Evolutionary conservation across 805 yeast species (phyloP), one percentile per base, ranked within the genome.

Genomic region (Dipodascus albidus): DNA sequence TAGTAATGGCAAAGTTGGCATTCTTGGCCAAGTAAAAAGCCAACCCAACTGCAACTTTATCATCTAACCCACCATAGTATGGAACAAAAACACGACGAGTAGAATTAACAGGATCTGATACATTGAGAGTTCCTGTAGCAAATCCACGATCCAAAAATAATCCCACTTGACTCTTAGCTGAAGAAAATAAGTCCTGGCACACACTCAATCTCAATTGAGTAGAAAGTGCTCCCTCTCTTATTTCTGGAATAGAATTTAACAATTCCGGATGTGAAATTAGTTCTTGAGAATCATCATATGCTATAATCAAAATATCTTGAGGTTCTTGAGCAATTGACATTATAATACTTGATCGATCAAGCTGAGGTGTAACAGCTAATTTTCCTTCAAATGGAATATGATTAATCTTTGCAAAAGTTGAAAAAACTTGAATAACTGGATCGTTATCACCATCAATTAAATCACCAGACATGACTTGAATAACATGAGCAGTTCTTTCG

Each of bases 401-500:
- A 23, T 47, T 47, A 17, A 47, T 22, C 17, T 56, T 52, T 23
- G 57, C 24, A 50, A 57, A 57, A 2, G 60, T 54, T 21, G 52
- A 35, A 33, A 57, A 55, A 20, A 57, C 52, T 14, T 54, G 50
- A 2, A 57, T 35, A 11, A 56, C 47, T 2, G 59, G 55, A 52
- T 57, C 60, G 19, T 56, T 50, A 8, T 48, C 50, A 20, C 51
- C 27, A 4, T 53, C 58, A 22, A 47, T 50, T 22, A 55, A 59
- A 24, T 62, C 58, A 31, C 65, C 57, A 3, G 75, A 69, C 1
- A 88, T 81, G 1, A 86, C 87, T 60, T 81, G 86, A 52, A 83
- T 72, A 51, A 83, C 67, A 64, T 83, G 86, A 0, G 87, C 80
- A 0, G 87, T 82, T 64, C 90, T 71, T 53, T 84, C 83, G 1